Conservation (phyloP, 768 basidiomycete genomes). For the Tricholomella constricta region DNA sequence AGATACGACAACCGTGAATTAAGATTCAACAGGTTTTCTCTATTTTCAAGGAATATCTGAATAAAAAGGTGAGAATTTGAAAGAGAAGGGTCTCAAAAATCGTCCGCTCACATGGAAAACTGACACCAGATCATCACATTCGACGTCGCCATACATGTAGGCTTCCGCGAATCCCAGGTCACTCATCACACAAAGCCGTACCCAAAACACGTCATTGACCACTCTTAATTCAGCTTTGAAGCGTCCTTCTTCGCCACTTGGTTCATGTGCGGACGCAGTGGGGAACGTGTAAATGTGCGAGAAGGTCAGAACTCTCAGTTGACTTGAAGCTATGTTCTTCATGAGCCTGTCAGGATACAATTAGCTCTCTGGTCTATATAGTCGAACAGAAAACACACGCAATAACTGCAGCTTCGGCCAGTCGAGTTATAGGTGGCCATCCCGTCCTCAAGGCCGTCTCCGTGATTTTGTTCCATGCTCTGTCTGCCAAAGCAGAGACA, state of each 20-base stretch:
- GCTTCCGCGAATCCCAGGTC: conserved; percentile 78
- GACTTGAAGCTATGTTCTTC: conserved; percentile 47
- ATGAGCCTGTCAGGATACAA: conserved; percentile 34
- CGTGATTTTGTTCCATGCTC: conserved; percentile 40
- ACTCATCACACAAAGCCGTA: conserved; percentile 57
- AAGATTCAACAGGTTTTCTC: conserved; percentile 48
- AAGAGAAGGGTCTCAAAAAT: neutral
- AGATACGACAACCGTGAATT: conserved; percentile 53
- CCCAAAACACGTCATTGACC: conserved; percentile 56
- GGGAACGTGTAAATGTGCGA: conserved; percentile 49
- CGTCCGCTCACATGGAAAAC: conserved; percentile 56
- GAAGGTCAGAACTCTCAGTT: conserved; percentile 49
- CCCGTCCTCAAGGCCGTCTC: conserved; percentile 44
- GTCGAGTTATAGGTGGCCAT: conserved; percentile 43
- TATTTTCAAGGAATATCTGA: conserved; percentile 67
- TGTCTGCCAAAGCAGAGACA: conserved; percentile 41
- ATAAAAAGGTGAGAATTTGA: neutral
- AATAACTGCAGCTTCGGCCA: conserved; percentile 49
- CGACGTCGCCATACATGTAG: conserved; percentile 78
- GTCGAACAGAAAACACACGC: conserved; percentile 34
- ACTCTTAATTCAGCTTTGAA: conserved; percentile 49
- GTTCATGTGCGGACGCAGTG: conserved; percentile 17
- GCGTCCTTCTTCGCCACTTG: conserved; percentile 19
- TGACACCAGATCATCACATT: conserved; percentile 63
- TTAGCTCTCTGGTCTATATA: neutral